phyloP scores from a whole-genome alignment of 1,139 yeast genomes.

The Maudiozyma humilis region DNA sequence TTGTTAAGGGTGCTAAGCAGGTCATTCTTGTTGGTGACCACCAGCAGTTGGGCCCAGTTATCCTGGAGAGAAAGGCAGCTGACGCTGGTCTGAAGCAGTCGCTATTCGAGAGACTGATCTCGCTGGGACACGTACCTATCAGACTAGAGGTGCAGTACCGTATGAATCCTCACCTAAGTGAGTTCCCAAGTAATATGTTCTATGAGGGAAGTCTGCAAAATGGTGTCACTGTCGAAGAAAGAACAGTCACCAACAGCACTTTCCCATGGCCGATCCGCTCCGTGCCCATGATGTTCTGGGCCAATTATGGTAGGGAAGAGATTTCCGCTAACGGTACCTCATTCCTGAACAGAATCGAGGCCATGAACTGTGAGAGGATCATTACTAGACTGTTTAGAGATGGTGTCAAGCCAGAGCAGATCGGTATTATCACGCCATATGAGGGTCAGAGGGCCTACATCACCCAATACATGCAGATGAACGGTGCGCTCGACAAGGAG shows the following conservation, averaged over 20 bases:
- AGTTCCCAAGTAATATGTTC: constrained; percentile 85
- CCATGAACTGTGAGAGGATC: constrained; percentile 79
- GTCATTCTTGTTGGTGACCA: constrained; percentile 90
- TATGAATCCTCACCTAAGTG: constrained; percentile 86
- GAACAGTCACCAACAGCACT: constrained; percentile 46
- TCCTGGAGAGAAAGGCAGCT: constrained; percentile 69
- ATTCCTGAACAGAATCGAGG: constrained; percentile 82
- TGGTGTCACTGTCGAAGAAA: constrained; percentile 73
- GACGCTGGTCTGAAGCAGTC: constrained; percentile 83
- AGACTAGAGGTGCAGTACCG: constrained; percentile 88
- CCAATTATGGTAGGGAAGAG: constrained; percentile 82
- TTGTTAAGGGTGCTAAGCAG: constrained; percentile 83
- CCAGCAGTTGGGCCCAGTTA: constrained; percentile 89
- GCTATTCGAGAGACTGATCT: constrained; percentile 73
- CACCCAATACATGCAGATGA: constrained; percentile 67
- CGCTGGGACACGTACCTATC: constrained; percentile 80
- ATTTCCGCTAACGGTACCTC: constrained; percentile 77
- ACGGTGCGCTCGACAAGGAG: constrained; percentile 60
- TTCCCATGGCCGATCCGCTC: constrained; percentile 89
- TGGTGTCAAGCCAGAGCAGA: constrained; percentile 74
- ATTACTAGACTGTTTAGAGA: constrained; percentile 67
- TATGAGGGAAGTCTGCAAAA: constrained; percentile 89
- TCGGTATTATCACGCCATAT: constrained; percentile 90
- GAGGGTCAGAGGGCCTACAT: constrained; percentile 88
- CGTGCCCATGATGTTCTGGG: constrained; percentile 94